Evolutionary conservation across 192 early-diverging fungal genomes (phyloP), one percentile per base, ranked within the genome.

Genomic region (Backusella tarrabulga): DNA sequence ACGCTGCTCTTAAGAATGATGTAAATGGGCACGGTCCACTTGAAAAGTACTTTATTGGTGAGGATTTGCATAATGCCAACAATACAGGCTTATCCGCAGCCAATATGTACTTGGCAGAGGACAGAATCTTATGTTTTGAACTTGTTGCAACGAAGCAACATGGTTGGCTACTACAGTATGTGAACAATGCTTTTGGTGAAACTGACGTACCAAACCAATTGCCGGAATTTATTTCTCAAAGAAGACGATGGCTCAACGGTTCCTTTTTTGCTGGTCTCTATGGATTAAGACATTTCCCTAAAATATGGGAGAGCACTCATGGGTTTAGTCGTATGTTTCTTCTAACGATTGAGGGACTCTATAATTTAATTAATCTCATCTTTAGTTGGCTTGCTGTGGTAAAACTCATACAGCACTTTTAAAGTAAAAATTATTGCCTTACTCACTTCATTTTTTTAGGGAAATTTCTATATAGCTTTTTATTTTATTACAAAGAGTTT

Each of bases 91-190:
- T 88, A 26, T 87, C 87, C 60, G 83, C 85, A 66, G 85, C 84
- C 17, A 88, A 86, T 73, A 86, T 87, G 85, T 90, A 89, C 50
- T 80, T 89, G 68, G 93, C 93, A 19, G 93, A 95, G 83, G 93
- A 95, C 79, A 90, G 93, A 73, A 95, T 95, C 68, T 84, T 95
- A 21, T 95, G 93, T 80, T 95, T 94, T 83, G 93, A 95, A 85
- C 83, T 95, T 56, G 90, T 95, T 0, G 87, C 93, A 68, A 95
- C 92, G 72, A 73, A 71, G 14, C 76, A 83, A 35, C 83, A 84
- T 42, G 77, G 81, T 6, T 93, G 92, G 89, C 69, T 93, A 2
- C 83, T 95, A 14, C 88, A 88, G 70, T 95, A 94, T 79, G 88
- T 87, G 54, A 90, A 89, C 15, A 56, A 79, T 4, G 90, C 92